A percentile compares a stretch with the other conserved stretches of the same genome.
These are phyloP conservation scores for Cutaneotrichosporon cavernicola DNA, from an alignment of 1,284 basidiomycete genomes.

Conservation along the genomic window DNA sequence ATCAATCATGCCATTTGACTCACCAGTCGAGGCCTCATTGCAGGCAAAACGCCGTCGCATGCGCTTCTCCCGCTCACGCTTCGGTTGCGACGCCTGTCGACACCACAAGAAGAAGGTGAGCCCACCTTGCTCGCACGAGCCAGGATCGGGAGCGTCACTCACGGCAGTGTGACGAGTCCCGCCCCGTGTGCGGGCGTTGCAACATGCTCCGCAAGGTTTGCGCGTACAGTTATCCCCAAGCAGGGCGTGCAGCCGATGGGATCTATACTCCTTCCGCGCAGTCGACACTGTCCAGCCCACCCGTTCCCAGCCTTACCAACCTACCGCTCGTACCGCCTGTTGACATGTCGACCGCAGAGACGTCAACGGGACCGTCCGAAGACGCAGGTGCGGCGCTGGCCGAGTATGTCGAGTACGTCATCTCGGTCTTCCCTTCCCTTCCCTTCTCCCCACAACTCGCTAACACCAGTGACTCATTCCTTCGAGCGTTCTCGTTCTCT, in stretches of 20 bases:
- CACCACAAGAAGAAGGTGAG: slow-evolving; percentile 12
- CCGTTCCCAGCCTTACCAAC: not conserved
- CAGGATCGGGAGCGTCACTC: too few species aligned
- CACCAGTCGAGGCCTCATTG: not conserved
- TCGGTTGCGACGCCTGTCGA: slow-evolving; percentile 9
- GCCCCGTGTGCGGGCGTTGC: slow-evolving; percentile 8
- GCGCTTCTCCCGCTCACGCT: slow-evolving; percentile 10
- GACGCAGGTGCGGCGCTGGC: not conserved
- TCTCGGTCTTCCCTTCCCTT: not conserved
- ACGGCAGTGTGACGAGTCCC: slow-evolving; percentile 4
- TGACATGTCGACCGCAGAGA: not conserved
- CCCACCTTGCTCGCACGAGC: not conserved
- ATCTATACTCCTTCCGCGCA: not conserved
- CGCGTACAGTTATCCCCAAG: slow-evolving; percentile 6
- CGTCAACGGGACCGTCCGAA: not conserved
- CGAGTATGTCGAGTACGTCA: slow-evolving; percentile 4
- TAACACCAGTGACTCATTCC: slow-evolving; percentile 6
- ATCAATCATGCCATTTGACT: not conserved
- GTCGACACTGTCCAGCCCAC: not conserved
- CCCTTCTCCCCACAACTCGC: not conserved
- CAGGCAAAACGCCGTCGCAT: slow-evolving; percentile 7
- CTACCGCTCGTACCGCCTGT: not conserved
- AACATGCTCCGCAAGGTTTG: slow-evolving; percentile 7
- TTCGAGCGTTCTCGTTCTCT: slow-evolving; percentile 5
- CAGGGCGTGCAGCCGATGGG: not conserved